Evolutionary conservation across 1,284 basidiomycete genomes (phyloP).

Genomic region (Leccinum variabile): DNA sequence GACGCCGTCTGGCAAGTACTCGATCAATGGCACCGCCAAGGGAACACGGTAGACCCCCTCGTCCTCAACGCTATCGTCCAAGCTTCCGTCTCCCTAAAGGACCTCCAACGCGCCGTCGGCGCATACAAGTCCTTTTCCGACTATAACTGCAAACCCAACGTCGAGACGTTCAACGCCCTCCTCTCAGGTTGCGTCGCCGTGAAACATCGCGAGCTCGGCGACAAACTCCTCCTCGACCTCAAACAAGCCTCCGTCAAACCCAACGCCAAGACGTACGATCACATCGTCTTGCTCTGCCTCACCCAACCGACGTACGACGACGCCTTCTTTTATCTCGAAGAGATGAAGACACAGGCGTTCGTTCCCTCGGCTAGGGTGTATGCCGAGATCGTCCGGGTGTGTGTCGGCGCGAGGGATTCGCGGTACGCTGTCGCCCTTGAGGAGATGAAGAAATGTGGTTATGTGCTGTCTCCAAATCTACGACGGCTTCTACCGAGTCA

Average conservation of each 20-base stretch:
- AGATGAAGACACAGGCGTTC: slow-evolving; percentile 71
- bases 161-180: slow-evolving; percentile 71
- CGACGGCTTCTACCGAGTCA: slow-evolving; percentile 33
- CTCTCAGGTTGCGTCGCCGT: slow-evolving; percentile 62
- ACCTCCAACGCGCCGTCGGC: slow-evolving; percentile 76
- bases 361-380: slow-evolving; percentile 61
- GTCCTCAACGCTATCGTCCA: slow-evolving; percentile 67
- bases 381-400: slow-evolving; percentile 59
- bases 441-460: slow-evolving; percentile 63
- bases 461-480: slow-evolving; percentile 38
- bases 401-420: slow-evolving; percentile 54
- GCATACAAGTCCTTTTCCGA: slow-evolving; percentile 66
- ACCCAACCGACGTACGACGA: slow-evolving; percentile 77
- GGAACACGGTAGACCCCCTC: slow-evolving; percentile 52
- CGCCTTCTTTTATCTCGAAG: slow-evolving; percentile 85
- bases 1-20: slow-evolving; percentile 68
- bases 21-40: slow-evolving; percentile 57
- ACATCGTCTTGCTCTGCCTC: slow-evolving; percentile 67
- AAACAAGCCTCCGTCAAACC: slow-evolving; percentile 54
- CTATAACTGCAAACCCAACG: slow-evolving; percentile 55
- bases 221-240: slow-evolving; percentile 62
- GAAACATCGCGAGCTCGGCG: slow-evolving; percentile 58
- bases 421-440: slow-evolving; percentile 67
- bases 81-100: slow-evolving; percentile 60
- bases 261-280: slow-evolving; percentile 60